Base-by-base conservation (phyloP, 306 rosid genomes). In the Quercus parvula region DNA sequence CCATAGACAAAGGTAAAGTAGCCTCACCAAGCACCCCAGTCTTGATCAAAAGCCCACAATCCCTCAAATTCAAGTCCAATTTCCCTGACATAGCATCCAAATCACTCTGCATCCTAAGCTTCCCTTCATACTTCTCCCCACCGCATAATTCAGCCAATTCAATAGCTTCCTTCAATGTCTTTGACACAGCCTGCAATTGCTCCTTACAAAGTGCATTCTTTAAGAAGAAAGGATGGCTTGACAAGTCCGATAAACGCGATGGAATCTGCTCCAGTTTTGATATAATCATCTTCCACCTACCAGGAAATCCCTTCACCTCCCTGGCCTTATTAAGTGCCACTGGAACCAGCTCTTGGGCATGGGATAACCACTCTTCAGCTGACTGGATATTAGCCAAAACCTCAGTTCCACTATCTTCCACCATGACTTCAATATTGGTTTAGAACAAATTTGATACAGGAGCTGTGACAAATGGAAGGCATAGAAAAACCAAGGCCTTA, bases 181-280 rank as follows among this genome's bases (percentile, higher is more conserved):
- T 86, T 2, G 94, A 88, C 72, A 93, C 94, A 0, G 96, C 93
- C 78, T 89, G 98, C 92, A 95, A 78, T 52, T 93, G 99, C 88
- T 95, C 99, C 89, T 87, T 90, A 80, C 98, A 95, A 15, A 95
- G 94, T 30, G 94, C 83, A 75, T 93, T 95, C 86, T 90, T 95
- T 51, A 91, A 90, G 92, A 95, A 95, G 80, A 92, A 95, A 25
- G 99, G 99, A 78, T 95, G 99, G 90, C 93, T 90, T 1, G 99
- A 95, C 66, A 95, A 90, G 74, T 95, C 96, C 0, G 94, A 93
- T 81, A 95, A 82, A 14, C 88, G 88, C 0, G 89, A 79, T 0
- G 99, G 99, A 83, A 95, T 87, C 86, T 89, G 93, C 84, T 93
- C 96, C 74, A 93, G 76, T 84, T 95, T 95, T 17, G 93, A 84